Conservation (phyloP, 805 yeast species). For the Yarrowia sp. region DNA sequence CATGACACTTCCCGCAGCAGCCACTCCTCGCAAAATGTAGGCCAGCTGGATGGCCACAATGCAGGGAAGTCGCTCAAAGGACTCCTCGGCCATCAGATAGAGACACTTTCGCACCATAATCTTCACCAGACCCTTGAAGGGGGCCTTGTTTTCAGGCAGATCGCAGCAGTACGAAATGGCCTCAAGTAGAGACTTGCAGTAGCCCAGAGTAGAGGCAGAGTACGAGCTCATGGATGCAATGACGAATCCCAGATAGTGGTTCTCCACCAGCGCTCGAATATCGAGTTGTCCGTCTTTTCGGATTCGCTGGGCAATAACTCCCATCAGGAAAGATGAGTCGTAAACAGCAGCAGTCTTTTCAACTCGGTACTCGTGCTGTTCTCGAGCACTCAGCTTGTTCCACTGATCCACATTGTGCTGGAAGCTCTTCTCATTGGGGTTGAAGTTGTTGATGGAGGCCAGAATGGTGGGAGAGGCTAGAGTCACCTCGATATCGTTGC, state of each 20-base stretch:
- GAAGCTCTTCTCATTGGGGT: not conserved
- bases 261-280: not conserved
- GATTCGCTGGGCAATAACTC: conserved; percentile 7
- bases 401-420: not conserved
- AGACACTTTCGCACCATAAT: conserved; percentile 5
- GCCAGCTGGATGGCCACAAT: conserved; percentile 56
- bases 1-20: conserved; percentile 68
- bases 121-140: conserved; percentile 31
- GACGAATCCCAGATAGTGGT: not conserved
- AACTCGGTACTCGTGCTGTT: not conserved
- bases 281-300: not conserved
- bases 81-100: conserved; percentile 2
- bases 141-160: conserved; percentile 34
- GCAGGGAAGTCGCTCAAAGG: conserved; percentile 39
- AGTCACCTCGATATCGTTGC: conserved; percentile 10
- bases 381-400: not conserved
- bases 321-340: not conserved
- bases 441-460: not conserved
- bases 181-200: conserved; percentile 43
- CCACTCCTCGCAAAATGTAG: conserved; percentile 53
- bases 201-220: not conserved
- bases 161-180: conserved; percentile 38
- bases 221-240: not conserved
- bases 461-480: not conserved
- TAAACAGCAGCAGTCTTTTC: not conserved